These are phyloP conservation scores for Aleurites moluccanus DNA, from an alignment of 441 rosid species.

Conservation along the genomic window DNA sequence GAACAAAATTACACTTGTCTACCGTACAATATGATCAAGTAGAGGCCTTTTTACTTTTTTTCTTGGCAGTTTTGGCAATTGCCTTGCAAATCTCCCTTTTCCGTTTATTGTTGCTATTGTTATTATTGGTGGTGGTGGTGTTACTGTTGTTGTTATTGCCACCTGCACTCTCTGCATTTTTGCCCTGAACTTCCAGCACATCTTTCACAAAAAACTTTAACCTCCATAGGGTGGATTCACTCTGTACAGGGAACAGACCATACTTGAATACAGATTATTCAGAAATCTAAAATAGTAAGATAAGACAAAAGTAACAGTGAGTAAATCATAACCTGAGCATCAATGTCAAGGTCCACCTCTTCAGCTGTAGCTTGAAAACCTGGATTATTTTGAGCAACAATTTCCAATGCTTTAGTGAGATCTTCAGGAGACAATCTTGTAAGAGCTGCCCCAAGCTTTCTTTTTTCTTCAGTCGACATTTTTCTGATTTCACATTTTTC, in stretches of 20 bases:
- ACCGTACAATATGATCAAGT: conserved; percentile 9
- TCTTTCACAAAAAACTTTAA: conserved; percentile 85
- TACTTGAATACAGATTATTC: neutral
- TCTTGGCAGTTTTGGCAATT: conserved; percentile 57
- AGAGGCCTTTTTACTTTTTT: conserved; percentile 36
- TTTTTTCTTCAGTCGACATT: conserved; percentile 83
- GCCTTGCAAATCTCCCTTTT: conserved; percentile 63
- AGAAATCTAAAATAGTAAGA: neutral
- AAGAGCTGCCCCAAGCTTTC: conserved; percentile 71
- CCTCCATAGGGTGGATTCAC: conserved; percentile 86
- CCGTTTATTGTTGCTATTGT: conserved; percentile 52
- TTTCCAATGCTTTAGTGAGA: conserved; percentile 81
- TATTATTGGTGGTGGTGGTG: conserved; percentile 23
- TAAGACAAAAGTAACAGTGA: neutral
- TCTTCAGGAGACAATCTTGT: conserved; percentile 78
- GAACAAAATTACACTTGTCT: neutral
- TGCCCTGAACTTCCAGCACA: conserved; percentile 60
- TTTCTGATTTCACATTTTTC: conserved; percentile 56
- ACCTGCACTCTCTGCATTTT: conserved; percentile 44
- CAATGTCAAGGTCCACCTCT: conserved; percentile 90
- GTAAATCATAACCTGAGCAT: conserved; percentile 56
- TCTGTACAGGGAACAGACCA: conserved; percentile 36
- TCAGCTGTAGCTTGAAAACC: conserved; percentile 74
- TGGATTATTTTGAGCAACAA: conserved; percentile 84
- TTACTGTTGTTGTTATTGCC: conserved; percentile 38